Conservation (phyloP, 176 grass and related monocot genomes). For the Echinochloa phyllopogon region DNA sequence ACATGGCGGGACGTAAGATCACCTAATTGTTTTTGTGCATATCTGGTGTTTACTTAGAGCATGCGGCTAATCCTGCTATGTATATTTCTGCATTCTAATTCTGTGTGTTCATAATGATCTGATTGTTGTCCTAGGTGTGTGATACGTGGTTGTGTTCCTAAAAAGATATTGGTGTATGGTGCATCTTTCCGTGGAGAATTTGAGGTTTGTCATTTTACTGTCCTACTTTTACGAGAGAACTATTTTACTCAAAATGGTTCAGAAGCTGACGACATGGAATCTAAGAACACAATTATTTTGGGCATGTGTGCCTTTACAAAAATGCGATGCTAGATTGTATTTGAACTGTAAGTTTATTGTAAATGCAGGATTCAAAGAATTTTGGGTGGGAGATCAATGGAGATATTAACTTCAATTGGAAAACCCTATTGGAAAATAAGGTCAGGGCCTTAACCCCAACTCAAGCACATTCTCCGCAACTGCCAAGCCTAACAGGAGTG, state of each 20-base stretch:
- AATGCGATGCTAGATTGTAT: neutral
- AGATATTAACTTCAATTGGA: slow-evolving; percentile 91
- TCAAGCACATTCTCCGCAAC: neutral
- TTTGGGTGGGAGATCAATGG: slow-evolving; percentile 92
- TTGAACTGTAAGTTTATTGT: neutral
- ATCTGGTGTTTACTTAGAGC: neutral
- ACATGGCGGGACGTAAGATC: slow-evolving; percentile 87
- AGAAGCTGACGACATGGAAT: neutral
- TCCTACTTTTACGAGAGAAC: neutral
- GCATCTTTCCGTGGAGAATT: slow-evolving; percentile 87
- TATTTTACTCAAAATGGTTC: neutral
- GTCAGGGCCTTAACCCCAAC: slow-evolving; percentile 39
- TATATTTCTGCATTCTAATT: neutral
- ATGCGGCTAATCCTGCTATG: neutral
- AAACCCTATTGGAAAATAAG: slow-evolving; percentile 89
- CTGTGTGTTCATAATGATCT: neutral
- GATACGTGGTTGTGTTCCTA: slow-evolving; percentile 95
- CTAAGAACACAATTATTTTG: neutral
- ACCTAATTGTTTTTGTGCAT: neutral
- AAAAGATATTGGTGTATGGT: slow-evolving; percentile 95
- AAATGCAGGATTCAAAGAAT: slow-evolving; percentile 72
- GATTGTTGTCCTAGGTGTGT: slow-evolving; percentile 64
- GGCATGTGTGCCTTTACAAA: neutral
- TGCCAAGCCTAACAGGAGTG: too few species aligned
- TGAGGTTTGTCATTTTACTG: slow-evolving; percentile 50